These are phyloP conservation scores for Aschersonia sp. DNA, from an alignment of 2,329 filamentous ascomycete genomes.

Conservation along the genomic window DNA sequence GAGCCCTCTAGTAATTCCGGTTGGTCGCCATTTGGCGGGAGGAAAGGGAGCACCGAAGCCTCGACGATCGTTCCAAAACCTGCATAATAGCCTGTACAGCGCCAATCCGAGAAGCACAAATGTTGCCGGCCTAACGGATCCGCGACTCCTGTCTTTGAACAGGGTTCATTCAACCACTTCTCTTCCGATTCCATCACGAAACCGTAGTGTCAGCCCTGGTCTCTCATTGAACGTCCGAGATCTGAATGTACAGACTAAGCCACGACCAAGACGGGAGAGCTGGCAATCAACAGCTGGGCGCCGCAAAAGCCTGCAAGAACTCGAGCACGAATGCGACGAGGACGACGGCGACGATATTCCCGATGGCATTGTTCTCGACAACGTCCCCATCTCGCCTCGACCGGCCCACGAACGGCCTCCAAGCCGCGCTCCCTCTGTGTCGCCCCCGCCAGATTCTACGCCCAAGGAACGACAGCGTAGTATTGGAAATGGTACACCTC, in stretches of 20 bases:
- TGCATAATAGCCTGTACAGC: constrained; percentile 29
- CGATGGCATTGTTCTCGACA: constrained; percentile 65
- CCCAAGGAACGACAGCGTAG: constrained; percentile 37
- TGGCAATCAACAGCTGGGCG: constrained; percentile 50
- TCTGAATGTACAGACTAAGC: constrained; percentile 17
- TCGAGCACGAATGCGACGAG: constrained; percentile 63
- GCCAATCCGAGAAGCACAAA: constrained; percentile 37
- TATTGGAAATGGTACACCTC: constrained; percentile 49
- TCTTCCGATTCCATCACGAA: constrained; percentile 22
- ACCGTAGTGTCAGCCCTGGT: constrained; percentile 37
- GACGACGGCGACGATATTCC: constrained; percentile 68
- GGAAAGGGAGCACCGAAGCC: constrained; percentile 13
- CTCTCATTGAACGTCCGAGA: constrained; percentile 29
- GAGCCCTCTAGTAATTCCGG: constrained; percentile 10
- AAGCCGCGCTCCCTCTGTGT: constrained; percentile 37
- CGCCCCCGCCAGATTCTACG: constrained; percentile 36
- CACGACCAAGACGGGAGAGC: constrained; percentile 41
- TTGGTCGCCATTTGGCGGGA: constrained; percentile 16
- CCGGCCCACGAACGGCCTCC: constrained; percentile 39
- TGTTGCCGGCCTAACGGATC: constrained; percentile 21
- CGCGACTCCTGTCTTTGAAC: constrained; percentile 14
- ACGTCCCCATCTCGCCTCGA: constrained; percentile 68
- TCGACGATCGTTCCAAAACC: constrained; percentile 28
- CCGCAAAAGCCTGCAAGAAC: constrained; percentile 52
- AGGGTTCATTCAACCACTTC: constrained; percentile 20